Evolutionary conservation across 164 flowering plant genomes (phyloP).

Genomic region (Platanus orientalis): DNA sequence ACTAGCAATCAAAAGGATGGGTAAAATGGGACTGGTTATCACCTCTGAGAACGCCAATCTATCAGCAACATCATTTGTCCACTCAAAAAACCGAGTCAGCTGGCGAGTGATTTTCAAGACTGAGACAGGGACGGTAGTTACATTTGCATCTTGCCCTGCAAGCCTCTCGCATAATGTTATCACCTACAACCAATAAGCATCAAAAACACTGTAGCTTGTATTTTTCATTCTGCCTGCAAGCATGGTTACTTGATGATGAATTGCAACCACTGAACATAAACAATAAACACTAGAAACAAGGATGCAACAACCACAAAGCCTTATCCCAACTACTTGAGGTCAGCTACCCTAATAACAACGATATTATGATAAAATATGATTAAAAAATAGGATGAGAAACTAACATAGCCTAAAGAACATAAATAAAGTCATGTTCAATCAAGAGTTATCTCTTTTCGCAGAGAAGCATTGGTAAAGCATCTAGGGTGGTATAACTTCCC

Average conservation of each 20-base stretch:
- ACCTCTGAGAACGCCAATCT: slow-evolving; percentile 99
- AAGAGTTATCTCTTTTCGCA: no score
- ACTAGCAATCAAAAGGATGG: neutral
- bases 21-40: slow-evolving; percentile 5
- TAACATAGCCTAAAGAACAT: no score
- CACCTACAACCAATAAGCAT: slow-evolving; percentile 57
- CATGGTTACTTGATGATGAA: no score
- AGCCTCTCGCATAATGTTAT: slow-evolving; percentile 95
- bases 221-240: neutral
- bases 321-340: no score
- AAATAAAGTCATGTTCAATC: no score
- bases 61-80: slow-evolving; percentile 99
- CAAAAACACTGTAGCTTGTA: no score
- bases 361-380: no score
- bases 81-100: slow-evolving; percentile 78
- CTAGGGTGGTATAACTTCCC: no score
- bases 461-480: no score
- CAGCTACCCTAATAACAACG: no score
- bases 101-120: slow-evolving; percentile 83
- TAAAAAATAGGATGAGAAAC: no score
- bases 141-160: slow-evolving; percentile 98
- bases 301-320: neutral
- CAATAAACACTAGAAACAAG: neutral
- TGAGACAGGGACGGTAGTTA: slow-evolving; percentile 91
- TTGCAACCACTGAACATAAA: neutral